phyloP scores from a whole-genome alignment of 441 rosid species.

The Kokia cookei region DNA sequence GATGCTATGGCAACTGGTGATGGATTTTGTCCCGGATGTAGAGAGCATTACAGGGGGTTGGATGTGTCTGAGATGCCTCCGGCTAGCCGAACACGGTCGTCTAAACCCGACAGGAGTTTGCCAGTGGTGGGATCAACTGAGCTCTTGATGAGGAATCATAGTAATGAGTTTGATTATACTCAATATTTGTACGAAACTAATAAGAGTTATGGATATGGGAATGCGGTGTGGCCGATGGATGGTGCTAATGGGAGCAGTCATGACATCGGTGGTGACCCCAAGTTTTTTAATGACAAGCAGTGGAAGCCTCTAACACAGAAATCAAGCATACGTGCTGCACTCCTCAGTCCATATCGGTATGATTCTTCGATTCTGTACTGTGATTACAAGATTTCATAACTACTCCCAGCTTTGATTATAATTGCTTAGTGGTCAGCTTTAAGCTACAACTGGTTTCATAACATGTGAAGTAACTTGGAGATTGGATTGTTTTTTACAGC shows the following conservation, averaged over 20 bases:
- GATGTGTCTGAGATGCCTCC: slow-evolving; percentile 16
- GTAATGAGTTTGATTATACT: slow-evolving; percentile 36
- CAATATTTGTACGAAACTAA: slow-evolving; percentile 31
- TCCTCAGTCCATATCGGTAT: slow-evolving; percentile 47
- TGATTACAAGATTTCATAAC: background rate
- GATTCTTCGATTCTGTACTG: background rate
- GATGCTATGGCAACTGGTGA: slow-evolving; percentile 24
- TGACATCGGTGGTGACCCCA: slow-evolving; percentile 15
- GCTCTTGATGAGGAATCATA: slow-evolving; percentile 15
- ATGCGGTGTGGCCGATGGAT: slow-evolving; percentile 37
- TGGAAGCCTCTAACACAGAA: slow-evolving; percentile 49
- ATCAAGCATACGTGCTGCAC: slow-evolving; percentile 29
- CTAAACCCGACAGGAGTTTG: slow-evolving; percentile 17
- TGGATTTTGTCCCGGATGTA: slow-evolving; percentile 47
- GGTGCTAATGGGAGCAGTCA: slow-evolving; percentile 15
- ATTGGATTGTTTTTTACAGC: slow-evolving; percentile 1
- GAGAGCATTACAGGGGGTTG: slow-evolving; percentile 27
- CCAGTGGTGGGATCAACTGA: slow-evolving; percentile 22
- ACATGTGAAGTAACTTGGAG: background rate
- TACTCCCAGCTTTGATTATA: background rate
- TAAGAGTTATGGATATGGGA: slow-evolving; percentile 45
- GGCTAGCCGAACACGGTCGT: background rate
- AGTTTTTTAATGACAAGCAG: slow-evolving; percentile 23
- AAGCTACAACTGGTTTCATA: background rate
- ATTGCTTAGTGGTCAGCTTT: background rate